phyloP scores from a whole-genome alignment of 257 asterid species.

The Mitragyna speciosa region DNA sequence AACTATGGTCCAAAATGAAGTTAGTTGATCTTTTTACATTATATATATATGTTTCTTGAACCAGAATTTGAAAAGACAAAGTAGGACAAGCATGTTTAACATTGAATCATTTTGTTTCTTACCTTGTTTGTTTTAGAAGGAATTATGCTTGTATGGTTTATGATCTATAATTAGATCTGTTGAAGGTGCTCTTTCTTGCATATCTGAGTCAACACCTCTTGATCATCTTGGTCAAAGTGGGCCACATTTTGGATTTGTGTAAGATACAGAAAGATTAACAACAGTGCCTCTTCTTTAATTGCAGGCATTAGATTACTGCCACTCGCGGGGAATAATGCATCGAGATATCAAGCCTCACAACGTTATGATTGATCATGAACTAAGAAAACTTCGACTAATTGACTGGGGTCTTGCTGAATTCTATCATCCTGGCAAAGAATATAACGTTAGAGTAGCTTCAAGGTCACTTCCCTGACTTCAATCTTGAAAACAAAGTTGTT shows the following conservation, averaged over 20 bases:
- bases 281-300: not conserved
- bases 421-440: slow-evolving; percentile 35
- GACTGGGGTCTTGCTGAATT: slow-evolving; percentile 39
- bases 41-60: not conserved
- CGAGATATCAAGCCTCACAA: slow-evolving; percentile 38
- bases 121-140: not conserved
- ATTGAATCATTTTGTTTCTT: not conserved
- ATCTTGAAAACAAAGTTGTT: no score
- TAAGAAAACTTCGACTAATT: slow-evolving; percentile 31
- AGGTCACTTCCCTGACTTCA: slow-evolving; percentile 7
- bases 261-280: not conserved
- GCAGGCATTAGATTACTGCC: slow-evolving; percentile 36
- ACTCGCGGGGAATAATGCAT: slow-evolving; percentile 37
- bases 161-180: not conserved
- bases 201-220: not conserved
- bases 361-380: slow-evolving; percentile 37
- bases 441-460: slow-evolving; percentile 35
- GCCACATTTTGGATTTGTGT: not conserved
- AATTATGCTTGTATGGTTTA: not conserved
- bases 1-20: not conserved
- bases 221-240: not conserved
- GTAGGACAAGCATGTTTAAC: not conserved
- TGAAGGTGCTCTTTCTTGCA: slow-evolving; percentile 7
- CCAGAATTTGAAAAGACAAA: not conserved
- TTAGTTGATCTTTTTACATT: not conserved